Base-by-base conservation (phyloP, 371 early-diverging fungal species). In the Mortierella polycephala region DNA sequence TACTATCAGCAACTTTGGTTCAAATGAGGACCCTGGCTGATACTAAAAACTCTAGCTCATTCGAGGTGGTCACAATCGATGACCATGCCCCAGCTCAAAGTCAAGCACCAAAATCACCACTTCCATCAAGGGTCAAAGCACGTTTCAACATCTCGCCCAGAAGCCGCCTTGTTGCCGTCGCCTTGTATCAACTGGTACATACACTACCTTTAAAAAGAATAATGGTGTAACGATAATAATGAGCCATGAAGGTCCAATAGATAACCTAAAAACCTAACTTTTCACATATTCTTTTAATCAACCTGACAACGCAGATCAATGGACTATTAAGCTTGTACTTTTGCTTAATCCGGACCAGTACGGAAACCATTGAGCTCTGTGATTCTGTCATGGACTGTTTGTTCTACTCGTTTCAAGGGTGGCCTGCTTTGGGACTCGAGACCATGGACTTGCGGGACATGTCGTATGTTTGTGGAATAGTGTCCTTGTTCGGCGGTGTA, bases 341-440 rank as follows among this genome's bases (percentile, higher is more conserved):
- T 55, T 67, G 71, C 41, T 61, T 76, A 6, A 60, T 76, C 13
- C 71, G 67, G 18, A 68, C 71, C 1, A 64, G 71, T 6, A 62
- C 63, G 57, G 60, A 63, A 6, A 70, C 16, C 23, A 70, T 76
- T 20, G 21, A 62, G 8, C 40, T 71, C 18, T 76, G 76, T 37
- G 55, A 62, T 7, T 58, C 67, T 7, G 50, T 76, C 8, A 57
- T 67, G 21, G 60, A 57, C 60, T 76, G 76, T 18, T 21, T 76
- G 20, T 52, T 76, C 41, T 71, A 64, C 49, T 70, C 76, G 40
- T 56, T 64, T 4, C 76, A 76, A 18, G 71, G 76, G 1, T 76
- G 76, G 76, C 76, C 76, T 21, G 76, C 76, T 8, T 14, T 76
- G 54, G 76, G 76, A 14, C 59, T 63, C 41, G 63, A 71, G 21